These are phyloP conservation scores for Dalbergia oliveri DNA, from an alignment of 306 rosid genomes.

Conservation along the genomic window DNA sequence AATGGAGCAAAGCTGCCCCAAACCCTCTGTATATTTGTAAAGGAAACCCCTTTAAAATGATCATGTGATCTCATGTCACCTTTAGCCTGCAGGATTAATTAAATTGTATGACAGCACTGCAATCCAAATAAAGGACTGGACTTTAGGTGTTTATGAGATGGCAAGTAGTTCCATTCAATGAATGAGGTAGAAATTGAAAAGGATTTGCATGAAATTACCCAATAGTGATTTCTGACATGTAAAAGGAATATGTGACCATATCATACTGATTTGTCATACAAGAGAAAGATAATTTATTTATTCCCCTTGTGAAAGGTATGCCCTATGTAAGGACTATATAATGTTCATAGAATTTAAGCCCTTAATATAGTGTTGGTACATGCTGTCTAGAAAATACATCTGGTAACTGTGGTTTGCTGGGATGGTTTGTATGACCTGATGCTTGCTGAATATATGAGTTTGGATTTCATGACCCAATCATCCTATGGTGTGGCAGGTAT, in stretches of 20 bases:
- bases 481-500: constrained; percentile 74
- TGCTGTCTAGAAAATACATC: neutral
- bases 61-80: neutral
- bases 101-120: neutral
- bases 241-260: constrained; percentile 5
- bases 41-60: constrained; percentile 8
- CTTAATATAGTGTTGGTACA: constrained; percentile 19
- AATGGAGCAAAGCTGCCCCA: constrained; percentile 12
- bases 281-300: neutral
- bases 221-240: constrained; percentile 16
- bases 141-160: neutral
- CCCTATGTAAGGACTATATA: neutral
- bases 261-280: constrained; percentile 30
- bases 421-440: constrained; percentile 17
- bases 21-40: constrained; percentile 29
- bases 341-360: constrained; percentile 16
- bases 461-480: constrained; percentile 42
- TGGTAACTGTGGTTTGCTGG: constrained; percentile 13
- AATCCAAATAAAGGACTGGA: neutral
- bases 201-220: constrained; percentile 21
- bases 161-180: constrained; percentile 4
- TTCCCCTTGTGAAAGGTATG: constrained; percentile 7
- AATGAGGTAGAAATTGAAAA: constrained; percentile 10
- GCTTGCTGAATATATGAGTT: constrained; percentile 2
- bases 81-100: constrained; percentile 21